Base-by-base conservation (phyloP, 768 basidiomycete genomes). In the Psilocybe azurescens region DNA sequence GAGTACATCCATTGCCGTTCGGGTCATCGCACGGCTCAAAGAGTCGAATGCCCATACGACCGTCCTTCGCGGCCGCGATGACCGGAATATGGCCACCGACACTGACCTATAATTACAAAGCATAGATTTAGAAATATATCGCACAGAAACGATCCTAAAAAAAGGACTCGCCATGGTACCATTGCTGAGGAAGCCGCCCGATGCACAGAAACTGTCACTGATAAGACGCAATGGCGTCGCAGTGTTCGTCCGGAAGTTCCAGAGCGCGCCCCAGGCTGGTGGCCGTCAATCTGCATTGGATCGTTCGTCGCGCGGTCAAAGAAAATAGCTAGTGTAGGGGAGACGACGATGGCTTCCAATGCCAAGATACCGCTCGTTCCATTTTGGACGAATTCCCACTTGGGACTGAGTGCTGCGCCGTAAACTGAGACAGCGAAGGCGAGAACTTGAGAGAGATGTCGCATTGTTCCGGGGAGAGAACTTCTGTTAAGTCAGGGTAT, bases 201-300 rank as follows among this genome's bases (percentile, higher is more conserved):
- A 77, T 1, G 78, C 81, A 63, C 80, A 82, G 68, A 79, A 82
- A 11, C 74, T 74, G 58, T 82, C 75, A 29, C 74, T 73, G 7
- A 75, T 56, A 28, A 78, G 65, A 47, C 73, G 71, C n/a, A 79
- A 59, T 3, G 78, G 70, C n/a, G 74, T 73, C 1, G 76, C 73
- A 6, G 69, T 74, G 53, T 79, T 76, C 2, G 79, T 80, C 59
- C 73, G 67, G 18, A 83, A 70, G 57, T 82, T 73, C 68, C 80
- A 74, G 20, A 81, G 69, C 20, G 76, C 77, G 24, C 75, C 77
- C 81, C 80, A 81, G 10, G 81, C 81, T n/a, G 77, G 57, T 79
- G 77, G 2, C 78, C 76, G 53, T 79, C 73, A 57, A 81, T 72
- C 38, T 66, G 74, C 20, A 81, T 65, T 14, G 79, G 75, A 48